Conservation (phyloP, 257 asterid genomes). For the Penstemon davidsonii region DNA sequence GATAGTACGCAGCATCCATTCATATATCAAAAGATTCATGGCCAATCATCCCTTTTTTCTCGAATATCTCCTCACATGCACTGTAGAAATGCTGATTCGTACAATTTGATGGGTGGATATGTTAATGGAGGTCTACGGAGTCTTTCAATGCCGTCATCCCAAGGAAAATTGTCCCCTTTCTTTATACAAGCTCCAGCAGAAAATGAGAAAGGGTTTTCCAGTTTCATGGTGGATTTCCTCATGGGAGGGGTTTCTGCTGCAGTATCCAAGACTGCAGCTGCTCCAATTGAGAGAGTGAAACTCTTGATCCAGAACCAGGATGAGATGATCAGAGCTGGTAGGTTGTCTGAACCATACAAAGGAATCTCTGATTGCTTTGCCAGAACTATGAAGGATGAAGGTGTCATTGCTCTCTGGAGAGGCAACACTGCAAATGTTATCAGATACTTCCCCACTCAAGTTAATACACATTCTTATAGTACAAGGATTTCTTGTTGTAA, state of each 20-base stretch:
- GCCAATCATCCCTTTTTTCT: conserved; percentile 43
- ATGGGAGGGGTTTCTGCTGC: conserved; percentile 62
- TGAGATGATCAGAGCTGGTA: conserved; percentile 46
- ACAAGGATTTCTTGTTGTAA: too few relatives aligned
- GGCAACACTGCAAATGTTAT: conserved; percentile 53
- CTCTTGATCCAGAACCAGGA: conserved; percentile 46
- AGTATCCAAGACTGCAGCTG: conserved; percentile 54
- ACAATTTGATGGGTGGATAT: conserved; percentile 38
- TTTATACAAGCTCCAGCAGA: conserved; percentile 51
- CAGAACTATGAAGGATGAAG: conserved; percentile 41
- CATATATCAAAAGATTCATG: conserved; percentile 40
- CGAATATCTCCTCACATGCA: conserved; percentile 38
- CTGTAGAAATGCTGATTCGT: conserved; percentile 37
- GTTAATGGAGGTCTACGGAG: conserved; percentile 46
- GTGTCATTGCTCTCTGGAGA: conserved; percentile 45
- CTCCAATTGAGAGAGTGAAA: conserved; percentile 52
- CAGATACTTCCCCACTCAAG: conserved; percentile 57
- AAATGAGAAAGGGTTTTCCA: conserved; percentile 42
- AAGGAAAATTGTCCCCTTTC: conserved; percentile 37
- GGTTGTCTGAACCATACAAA: conserved; percentile 41
- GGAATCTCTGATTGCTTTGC: conserved; percentile 38
- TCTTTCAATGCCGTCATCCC: conserved; percentile 31
- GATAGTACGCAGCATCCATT: conserved; percentile 38
- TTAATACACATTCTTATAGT: neutral
- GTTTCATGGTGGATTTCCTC: conserved; percentile 34